Evolutionary conservation across 73 alveolate genomes (phyloP), one percentile per base, ranked within the genome.

Genomic region (Effrenium voratum): DNA sequence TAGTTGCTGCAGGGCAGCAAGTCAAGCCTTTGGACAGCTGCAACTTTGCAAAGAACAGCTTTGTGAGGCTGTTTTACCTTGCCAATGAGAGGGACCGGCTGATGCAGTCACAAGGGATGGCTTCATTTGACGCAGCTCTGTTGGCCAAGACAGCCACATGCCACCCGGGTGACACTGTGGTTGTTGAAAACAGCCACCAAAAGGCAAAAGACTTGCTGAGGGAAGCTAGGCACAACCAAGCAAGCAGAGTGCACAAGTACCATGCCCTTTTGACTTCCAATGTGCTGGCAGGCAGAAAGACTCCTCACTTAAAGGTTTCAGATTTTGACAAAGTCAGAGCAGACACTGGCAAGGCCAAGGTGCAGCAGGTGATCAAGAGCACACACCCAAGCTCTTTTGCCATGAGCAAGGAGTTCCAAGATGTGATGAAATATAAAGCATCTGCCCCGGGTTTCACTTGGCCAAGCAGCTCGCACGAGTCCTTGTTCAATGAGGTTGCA

Each of bases 181-280:
- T 47, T 16, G 36, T 82, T 8, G 93, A 82, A 55, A 82, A 82
- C 52, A 82, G 77, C 41, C 93, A 82, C 45, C 93, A 82, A 36
- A 50, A 34, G 16, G 93, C 93, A 24, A 84, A 84, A 19, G 93
- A 84, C 43, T 5, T 57, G 2, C 43, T 84, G 55, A 49, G 93
- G 28, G 75, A 55, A 13, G 57, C 80, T 30, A 22, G 93, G 76
- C 79, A 52, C 40, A 34, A 52, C 34, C 44, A 55, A 16, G 52
- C 57, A n/a, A 2, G 34, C 0, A 52, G 79, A 22, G 80, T 84
- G 6, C 43, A 43, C 60, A 84, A 84, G 47, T 40, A 43, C 10
- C 26, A n/a, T 16, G 79, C 77, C 6, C 30, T 34, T 10, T 10
- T 84, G 3, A 26, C 36, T 24, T 0, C 80, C 57, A 77, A 77